Conservation (phyloP, 345 rosid species). For the Ceriops tagal region DNA sequence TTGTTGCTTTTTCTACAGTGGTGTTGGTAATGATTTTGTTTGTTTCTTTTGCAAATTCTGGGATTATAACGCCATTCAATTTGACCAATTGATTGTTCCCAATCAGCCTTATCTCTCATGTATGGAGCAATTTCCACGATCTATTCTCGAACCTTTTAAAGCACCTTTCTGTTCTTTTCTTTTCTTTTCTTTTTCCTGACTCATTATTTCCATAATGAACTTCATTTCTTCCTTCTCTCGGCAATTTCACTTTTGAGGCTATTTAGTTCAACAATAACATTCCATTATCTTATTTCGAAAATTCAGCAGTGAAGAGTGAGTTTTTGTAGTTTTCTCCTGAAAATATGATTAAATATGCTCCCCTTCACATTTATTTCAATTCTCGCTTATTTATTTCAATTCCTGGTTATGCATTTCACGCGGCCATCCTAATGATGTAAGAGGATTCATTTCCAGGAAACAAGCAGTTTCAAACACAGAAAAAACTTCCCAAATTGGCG, state of each 20-base stretch:
- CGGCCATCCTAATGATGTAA: constrained; percentile 23
- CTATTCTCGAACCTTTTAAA: background rate
- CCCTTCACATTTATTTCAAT: too few species aligned
- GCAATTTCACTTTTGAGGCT: too few species aligned
- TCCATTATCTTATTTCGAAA: too few species aligned
- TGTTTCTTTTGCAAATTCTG: constrained; percentile 26
- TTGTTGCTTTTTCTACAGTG: constrained; percentile 35
- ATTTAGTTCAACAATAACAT: too few species aligned
- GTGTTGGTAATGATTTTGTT: constrained; percentile 46
- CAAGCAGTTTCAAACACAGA: constrained; percentile 42
- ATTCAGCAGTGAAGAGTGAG: background rate
- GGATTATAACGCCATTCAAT: constrained; percentile 34
- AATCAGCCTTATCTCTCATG: background rate
- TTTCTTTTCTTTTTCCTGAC: background rate
- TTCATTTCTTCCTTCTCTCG: background rate
- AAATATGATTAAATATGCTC: too few species aligned
- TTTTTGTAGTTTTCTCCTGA: background rate
- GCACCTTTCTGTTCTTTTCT: background rate
- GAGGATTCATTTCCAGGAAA: constrained; percentile 56
- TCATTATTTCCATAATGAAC: background rate
- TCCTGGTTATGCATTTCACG: background rate
- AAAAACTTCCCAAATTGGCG: constrained; percentile 36
- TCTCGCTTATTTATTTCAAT: background rate
- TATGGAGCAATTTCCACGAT: background rate
- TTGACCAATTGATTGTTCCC: constrained; percentile 25